These are phyloP conservation scores for Puccinia hordei DNA, from an alignment of 1,284 basidiomycete genomes.

Conservation along the genomic window DNA sequence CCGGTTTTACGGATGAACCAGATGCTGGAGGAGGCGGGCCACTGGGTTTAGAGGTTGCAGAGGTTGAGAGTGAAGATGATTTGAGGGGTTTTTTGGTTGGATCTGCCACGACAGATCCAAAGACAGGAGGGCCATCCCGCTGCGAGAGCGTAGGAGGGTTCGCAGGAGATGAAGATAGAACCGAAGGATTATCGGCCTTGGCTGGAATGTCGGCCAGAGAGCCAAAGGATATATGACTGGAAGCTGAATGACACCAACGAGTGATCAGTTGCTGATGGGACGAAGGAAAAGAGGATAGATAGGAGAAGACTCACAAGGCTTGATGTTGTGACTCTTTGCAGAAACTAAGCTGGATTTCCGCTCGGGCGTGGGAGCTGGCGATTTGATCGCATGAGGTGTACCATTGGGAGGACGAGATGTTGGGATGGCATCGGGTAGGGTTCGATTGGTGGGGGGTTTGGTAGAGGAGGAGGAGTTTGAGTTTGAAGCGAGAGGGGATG, in stretches of 20 bases:
- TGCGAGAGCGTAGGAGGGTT: slow-evolving; percentile 43
- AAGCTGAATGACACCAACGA: slow-evolving; percentile 13
- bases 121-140: slow-evolving; percentile 46
- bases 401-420: slow-evolving; percentile 34
- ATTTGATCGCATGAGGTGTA: slow-evolving; percentile 3
- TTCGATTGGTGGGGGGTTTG: background rate
- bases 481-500: slow-evolving; percentile 25
- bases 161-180: slow-evolving; percentile 48
- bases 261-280: background rate
- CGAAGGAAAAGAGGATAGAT: background rate
- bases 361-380: slow-evolving; percentile 30
- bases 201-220: slow-evolving; percentile 45
- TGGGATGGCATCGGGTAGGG: slow-evolving; percentile 12
- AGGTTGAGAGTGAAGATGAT: slow-evolving; percentile 15
- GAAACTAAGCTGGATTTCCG: slow-evolving; percentile 35
- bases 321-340: slow-evolving; percentile 44
- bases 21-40: slow-evolving; percentile 33
- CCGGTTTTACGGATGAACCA: slow-evolving; percentile 40
- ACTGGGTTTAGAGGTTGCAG: slow-evolving; percentile 27
- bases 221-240: slow-evolving; percentile 46
- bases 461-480: slow-evolving; percentile 13
- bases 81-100: slow-evolving; percentile 7
- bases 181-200: slow-evolving; percentile 29
- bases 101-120: slow-evolving; percentile 44
- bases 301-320: slow-evolving; percentile 25